Percentiles rank a stretch among this genome's conserved stretches.
phyloP scores from a whole-genome alignment of 106 monocot species.

The Platanthera guangdongensis region DNA sequence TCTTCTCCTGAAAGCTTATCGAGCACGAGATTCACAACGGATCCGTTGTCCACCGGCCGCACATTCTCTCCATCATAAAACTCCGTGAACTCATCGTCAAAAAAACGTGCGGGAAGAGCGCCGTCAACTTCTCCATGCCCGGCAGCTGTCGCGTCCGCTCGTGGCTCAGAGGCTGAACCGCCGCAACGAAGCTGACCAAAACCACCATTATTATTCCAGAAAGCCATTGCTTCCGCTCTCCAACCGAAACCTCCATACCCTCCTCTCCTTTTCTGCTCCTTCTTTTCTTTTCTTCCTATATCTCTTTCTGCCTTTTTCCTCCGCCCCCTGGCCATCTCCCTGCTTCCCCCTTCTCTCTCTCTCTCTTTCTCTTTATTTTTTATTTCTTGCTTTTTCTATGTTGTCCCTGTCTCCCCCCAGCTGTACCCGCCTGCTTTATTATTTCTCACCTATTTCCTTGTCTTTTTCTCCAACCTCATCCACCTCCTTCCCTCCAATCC shows the following conservation, averaged over 20 bases:
- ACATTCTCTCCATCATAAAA: slow-evolving; percentile 23
- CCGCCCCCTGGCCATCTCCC: too few species aligned
- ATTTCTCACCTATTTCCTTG: too few species aligned
- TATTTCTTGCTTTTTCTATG: too few species aligned
- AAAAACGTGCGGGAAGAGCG: slow-evolving; percentile 18
- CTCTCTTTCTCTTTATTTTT: too few species aligned
- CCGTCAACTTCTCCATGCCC: slow-evolving; percentile 3
- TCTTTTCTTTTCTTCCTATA: too few species aligned
- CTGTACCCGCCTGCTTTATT: too few species aligned
- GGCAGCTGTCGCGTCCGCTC: slow-evolving; percentile 9
- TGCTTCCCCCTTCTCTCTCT: too few species aligned
- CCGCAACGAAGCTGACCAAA: not conserved
- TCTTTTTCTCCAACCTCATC: too few species aligned
- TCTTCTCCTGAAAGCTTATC: slow-evolving; percentile 19
- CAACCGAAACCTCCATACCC: not conserved
- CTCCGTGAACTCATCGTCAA: slow-evolving; percentile 9
- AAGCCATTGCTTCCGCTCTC: not conserved
- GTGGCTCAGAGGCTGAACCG: slow-evolving; percentile 9
- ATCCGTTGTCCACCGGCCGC: slow-evolving; percentile 17
- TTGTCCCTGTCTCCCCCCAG: too few species aligned
- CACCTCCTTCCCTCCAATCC: too few species aligned
- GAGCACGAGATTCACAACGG: slow-evolving; percentile 12
- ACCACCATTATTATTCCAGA: not conserved
- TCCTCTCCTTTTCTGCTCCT: not conserved
- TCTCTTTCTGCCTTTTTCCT: too few species aligned